phyloP scores from a whole-genome alignment of 805 yeast species.

The Candida ascalaphidarum region DNA sequence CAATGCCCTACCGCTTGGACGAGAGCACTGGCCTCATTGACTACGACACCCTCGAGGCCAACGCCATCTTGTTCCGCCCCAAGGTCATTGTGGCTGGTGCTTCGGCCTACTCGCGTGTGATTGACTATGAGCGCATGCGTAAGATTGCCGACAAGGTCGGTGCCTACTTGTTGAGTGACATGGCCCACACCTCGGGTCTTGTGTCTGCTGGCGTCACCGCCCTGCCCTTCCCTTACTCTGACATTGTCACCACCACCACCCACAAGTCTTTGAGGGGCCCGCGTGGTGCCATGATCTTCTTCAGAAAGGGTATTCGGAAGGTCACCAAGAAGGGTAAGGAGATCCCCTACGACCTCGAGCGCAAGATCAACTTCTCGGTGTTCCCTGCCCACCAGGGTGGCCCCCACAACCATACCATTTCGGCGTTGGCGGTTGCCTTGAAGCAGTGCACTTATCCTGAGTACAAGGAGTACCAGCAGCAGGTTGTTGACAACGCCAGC shows the following conservation, averaged over 20 bases:
- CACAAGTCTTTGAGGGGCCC: slow-evolving; percentile 98
- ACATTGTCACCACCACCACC: slow-evolving; percentile 95
- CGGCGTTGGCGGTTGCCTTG: slow-evolving; percentile 92
- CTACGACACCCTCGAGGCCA: slow-evolving; percentile 78
- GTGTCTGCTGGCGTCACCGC: slow-evolving; percentile 92
- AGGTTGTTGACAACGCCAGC: slow-evolving; percentile 76
- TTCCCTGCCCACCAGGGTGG: slow-evolving; percentile 99
- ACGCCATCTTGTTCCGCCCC: slow-evolving; percentile 85
- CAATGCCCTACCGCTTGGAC: slow-evolving; percentile 94
- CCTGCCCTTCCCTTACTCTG: slow-evolving; percentile 89
- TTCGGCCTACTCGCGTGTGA: slow-evolving; percentile 86
- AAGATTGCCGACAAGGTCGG: slow-evolving; percentile 88
- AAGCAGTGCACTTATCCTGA: slow-evolving; percentile 88
- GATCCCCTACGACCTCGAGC: slow-evolving; percentile 78
- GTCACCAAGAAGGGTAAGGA: slow-evolving; percentile 82
- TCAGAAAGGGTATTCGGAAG: slow-evolving; percentile 86
- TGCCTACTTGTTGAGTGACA: slow-evolving; percentile 86
- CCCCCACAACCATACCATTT: slow-evolving; percentile 96
- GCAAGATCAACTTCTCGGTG: slow-evolving; percentile 89
- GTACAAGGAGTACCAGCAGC: slow-evolving; percentile 76
- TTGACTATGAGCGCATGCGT: slow-evolving; percentile 86
- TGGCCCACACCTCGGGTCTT: slow-evolving; percentile 97
- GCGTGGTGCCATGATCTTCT: slow-evolving; percentile 97
- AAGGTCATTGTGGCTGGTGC: slow-evolving; percentile 95
- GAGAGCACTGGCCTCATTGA: slow-evolving; percentile 85